Evolutionary conservation across 345 rosid genomes (phyloP), one percentile per base, ranked within the genome.

Genomic region (Pseudoturritis turrita): DNA sequence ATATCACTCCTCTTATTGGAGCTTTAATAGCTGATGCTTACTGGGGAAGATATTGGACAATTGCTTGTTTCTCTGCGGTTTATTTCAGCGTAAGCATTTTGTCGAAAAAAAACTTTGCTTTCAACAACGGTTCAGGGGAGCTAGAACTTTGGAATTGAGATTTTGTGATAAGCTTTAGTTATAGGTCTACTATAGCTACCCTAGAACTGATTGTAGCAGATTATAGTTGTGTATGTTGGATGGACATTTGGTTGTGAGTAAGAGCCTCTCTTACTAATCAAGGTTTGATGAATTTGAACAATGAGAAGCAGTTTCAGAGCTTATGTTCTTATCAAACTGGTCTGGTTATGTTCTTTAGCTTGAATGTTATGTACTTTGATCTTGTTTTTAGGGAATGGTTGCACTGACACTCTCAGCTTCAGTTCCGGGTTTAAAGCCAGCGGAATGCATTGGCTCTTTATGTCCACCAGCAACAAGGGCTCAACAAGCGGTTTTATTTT

Each of bases 1-100:
- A 84, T 18, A 76, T 79, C 53, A 84, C 79, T 80, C 88, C 90
- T n/a, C 75, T 85, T 31, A 43, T 85, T 17, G 90, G 88, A 25
- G 90, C 92, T 29, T 69, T 89, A 52, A 54, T 84, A 8, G 90
- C 88, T 10, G 86, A 89, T 76, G 80, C 89, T 14, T 87, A 80
- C 55, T 58, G 83, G 76, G 96, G 86, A 50, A 72, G 92, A 81
- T 89, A 81, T 21, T 78, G 87, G 88, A 87, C 88, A 2, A 85
- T 87, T 61, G 82, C 87, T 26, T 52, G 68, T 52, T 89, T 89
- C 74, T 83, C 88, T 19, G 75, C 73, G 28, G 63, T 87, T 54
- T 85, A 83, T 66, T 81, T 85, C 68, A 14, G 23, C 19, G 87
- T 85, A 82, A 71, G 68, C 57, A 36, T 11, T 63, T 60, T 9